Evolutionary conservation across 495 filamentous ascomycete genomes (phyloP), one percentile per base, ranked within the genome.

Genomic region (Lasiosphaeria ovina): DNA sequence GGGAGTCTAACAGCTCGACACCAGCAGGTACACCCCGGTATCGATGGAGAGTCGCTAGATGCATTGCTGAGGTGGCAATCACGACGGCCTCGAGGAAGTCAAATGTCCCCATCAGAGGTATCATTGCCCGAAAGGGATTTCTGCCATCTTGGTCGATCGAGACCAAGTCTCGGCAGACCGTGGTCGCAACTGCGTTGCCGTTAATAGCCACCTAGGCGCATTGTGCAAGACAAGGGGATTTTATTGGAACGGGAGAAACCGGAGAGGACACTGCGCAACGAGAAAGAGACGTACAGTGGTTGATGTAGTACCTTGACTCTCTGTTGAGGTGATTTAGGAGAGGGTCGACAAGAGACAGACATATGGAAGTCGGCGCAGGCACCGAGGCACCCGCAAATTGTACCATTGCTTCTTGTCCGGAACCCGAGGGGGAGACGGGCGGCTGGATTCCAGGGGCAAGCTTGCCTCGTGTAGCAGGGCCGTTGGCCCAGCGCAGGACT

Each of bases 21-120:
- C 24, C 10, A 1, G 49, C 68, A 36, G 54, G 69, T 50, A 38
- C 67, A 62, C 35, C 69, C 57, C 57, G 69, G 54, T 59, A 38
- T 36, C 59, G 51, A 63, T 63, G 40, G 35, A 71, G 53, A 71
- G 64, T 80, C n/a, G 74, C 78, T 40, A 77, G 73, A 50, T 86
- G 83, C 38, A 84, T 76, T 10, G 83, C 83, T 0, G 82, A 79
- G 31, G 81, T 79, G 16, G 83, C 81, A 35, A 83, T 62, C 50
- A 86, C 69, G 31, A 81, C 74, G 55, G 80, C 76, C 24, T 78
- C 66, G 17, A 86, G 71, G 51, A 76, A 76, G n/a, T 68, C 58
- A 38, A 81, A 75, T 14, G 68, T 58, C 32, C 74, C 54, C 2
- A 77, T 74, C n/a, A 83, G 73, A 0, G 79, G 70, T 5, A 83